Evolutionary conservation across 805 yeast species (phyloP), one percentile per base, ranked within the genome.

Genomic region (Yarrowia yakushimensis): DNA sequence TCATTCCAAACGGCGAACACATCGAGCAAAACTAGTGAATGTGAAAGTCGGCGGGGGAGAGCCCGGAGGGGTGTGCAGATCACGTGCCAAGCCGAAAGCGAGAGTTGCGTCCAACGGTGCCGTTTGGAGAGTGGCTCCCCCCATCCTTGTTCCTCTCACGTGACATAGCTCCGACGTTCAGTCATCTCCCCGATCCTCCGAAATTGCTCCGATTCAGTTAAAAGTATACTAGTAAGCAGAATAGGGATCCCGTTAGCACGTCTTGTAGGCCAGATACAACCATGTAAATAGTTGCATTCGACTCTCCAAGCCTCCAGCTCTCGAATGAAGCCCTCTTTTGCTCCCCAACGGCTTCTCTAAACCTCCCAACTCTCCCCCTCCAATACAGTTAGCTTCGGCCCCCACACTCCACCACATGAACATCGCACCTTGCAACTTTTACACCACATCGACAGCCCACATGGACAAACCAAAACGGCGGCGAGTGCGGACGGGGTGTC

Each of bases 401-500:
- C 23, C 37, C 37, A 30, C 37, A 20, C 50, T 27, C 22, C 23
- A 27, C 22, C 13, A 4, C 39, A 17, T 36, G 22, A 17, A 3
- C 34, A 43, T 15, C 20, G 15, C 31, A 17, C 12, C 34, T 17
- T 15, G 11, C 25, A 30, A 11, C 25, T 13, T 13, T 18, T 12
- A 4, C 34, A 18, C 37, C 27, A 28, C n/a, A 20, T 12, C 42
- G 25, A 20, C n/a, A 3, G 13, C n/a, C 6, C 42, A 37, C 20
- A 50, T 52, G 59, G 43, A 52, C 59, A 52, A 52, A 52, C 59
- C 59, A 52, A 52, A 52, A 36, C 59, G 59, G 23, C 42, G 59
- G 59, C 22, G 59, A 36, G 59, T 52, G 22, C 42, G 59, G 12
- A 52, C 59, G 33, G 59, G 59, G 15, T 61, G 65, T 42, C 50